A percentile compares a stretch with the other conserved stretches of the same genome.
Conservation (phyloP, 1,139 yeast genomes). For the Yamadazyma buinensis region DNA sequence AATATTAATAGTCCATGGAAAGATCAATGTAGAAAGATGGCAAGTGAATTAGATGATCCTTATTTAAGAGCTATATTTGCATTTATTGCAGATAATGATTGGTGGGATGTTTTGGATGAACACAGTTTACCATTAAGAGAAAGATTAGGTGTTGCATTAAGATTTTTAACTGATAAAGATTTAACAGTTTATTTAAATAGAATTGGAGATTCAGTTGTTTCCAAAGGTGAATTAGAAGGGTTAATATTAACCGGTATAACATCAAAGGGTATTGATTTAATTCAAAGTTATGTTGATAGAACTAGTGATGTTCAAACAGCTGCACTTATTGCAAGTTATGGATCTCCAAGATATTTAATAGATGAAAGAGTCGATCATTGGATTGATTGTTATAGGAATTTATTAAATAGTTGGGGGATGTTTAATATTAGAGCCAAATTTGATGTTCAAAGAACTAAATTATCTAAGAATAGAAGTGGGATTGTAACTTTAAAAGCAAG, state of each 20-base stretch:
- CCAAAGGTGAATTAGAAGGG: conserved; percentile 86
- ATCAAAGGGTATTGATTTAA: conserved; percentile 71
- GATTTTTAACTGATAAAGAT: conserved; percentile 80
- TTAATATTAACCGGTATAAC: conserved; percentile 87
- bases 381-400: conserved; percentile 68
- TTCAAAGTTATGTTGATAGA: conserved; percentile 85
- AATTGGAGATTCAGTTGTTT: conserved; percentile 67
- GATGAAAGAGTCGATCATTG: conserved; percentile 73
- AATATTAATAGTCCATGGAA: conserved; percentile 82
- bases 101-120: conserved; percentile 96
- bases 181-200: conserved; percentile 63
- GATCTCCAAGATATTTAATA: conserved; percentile 75
- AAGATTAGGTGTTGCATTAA: conserved; percentile 81
- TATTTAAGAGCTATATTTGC: conserved; percentile 91
- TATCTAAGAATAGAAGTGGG: conserved; percentile 55
- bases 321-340: conserved; percentile 73
- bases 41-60: conserved; percentile 84
- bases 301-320: conserved; percentile 95
- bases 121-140: conserved; percentile 84
- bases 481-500: conserved; percentile 45
- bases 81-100: conserved; percentile 87
- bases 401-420: conserved; percentile 82
- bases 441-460: conserved; percentile 71
- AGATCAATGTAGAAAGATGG: conserved; percentile 85
- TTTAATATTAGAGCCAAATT: conserved; percentile 77